Base-by-base conservation (phyloP, 2,329 filamentous ascomycete genomes). In the Colletotrichum tofieldiae region DNA sequence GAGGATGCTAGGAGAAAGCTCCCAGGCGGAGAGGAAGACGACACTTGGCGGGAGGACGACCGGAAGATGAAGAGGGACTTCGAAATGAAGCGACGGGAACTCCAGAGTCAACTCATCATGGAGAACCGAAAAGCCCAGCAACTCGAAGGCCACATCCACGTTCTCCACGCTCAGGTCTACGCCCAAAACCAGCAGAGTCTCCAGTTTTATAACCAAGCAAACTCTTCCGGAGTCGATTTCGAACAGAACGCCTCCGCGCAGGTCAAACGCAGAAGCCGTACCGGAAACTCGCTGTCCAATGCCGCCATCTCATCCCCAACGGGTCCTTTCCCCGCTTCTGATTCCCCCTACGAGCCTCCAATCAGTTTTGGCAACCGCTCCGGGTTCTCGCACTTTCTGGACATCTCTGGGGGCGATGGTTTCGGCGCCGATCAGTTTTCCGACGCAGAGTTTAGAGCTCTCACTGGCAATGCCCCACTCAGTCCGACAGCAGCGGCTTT, bases 401-500 rank as follows among this genome's bases (percentile, higher is more conserved):
- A 87, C 59, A 80, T 85, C 52, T 82, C 84, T 1, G 77, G 82
- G 4, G 85, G 86, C 51, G 74, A 76, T 11, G 67, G 18, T 47
- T 66, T 74, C 39, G 69, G 56, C 47, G 61, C 62, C 76, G 76
- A 84, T 73, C 76, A 85, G 73, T 85, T 91, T 66, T 90, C 89
- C 7, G 92, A 93, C 41, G 87, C 90, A 1, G 91, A 93, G 23
- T 82, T 92, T 5, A 89, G 89, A 70, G 86, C 86, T 23, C 79
- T 93, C 45, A 90, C 87, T 3, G 88, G 86, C 23, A 91, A 89
- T 37, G 93, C 92, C 2, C 93, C 93, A 1, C 89, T 96, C 79
- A 95, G 93, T 76, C 94, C 94, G 1, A 93, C 93, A 5, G 94
- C 93, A 2, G 91, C 93, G 37, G 88, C 92, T 20, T 85, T 96